phyloP scores from a whole-genome alignment of 257 asterid species.

The Cordia subcordata region DNA sequence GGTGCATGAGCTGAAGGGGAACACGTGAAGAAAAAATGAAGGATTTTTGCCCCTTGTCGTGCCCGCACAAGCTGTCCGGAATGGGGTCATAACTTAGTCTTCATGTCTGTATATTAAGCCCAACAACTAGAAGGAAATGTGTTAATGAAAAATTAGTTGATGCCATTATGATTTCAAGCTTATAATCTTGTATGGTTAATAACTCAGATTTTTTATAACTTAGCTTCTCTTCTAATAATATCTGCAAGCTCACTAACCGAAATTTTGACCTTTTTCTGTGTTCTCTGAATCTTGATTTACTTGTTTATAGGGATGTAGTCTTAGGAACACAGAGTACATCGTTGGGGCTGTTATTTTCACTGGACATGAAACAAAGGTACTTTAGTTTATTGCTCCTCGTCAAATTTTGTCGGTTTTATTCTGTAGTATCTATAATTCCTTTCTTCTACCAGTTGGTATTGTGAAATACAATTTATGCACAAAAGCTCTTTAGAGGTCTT shows the following conservation, averaged over 20 bases:
- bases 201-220: too few relatives aligned
- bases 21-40: too few relatives aligned
- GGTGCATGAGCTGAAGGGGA: too few relatives aligned
- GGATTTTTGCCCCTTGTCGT: too few relatives aligned
- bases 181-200: too few relatives aligned
- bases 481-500: background rate
- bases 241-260: conserved; percentile 4
- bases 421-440: background rate
- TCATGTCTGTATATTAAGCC: too few relatives aligned
- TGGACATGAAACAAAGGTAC: conserved; percentile 98
- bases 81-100: too few relatives aligned
- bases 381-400: background rate
- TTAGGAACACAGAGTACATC: conserved; percentile 76
- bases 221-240: background rate
- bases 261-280: conserved; percentile 8
- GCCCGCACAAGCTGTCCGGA: too few relatives aligned
- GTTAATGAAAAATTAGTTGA: too few relatives aligned
- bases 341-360: conserved; percentile 94
- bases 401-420: background rate
- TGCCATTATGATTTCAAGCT: too few relatives aligned
- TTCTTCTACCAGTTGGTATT: background rate
- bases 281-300: conserved; percentile 10
- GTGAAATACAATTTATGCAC: background rate
- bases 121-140: too few relatives aligned
- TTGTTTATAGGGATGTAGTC: conserved; percentile 81